Conservation (phyloP, 176 grass and related monocot species). For the Carex littledalei region DNA sequence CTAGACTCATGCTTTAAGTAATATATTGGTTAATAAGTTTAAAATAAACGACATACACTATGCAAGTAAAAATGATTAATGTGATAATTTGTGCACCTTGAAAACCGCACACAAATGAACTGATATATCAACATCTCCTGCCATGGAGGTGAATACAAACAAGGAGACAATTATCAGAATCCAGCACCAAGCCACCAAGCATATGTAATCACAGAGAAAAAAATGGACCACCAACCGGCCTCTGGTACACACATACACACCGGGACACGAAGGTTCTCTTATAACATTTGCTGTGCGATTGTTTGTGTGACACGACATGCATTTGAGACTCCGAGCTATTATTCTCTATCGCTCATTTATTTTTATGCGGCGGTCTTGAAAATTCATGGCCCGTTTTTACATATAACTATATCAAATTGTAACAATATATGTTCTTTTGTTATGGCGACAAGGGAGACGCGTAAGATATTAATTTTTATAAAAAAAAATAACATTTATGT, state of each 20-base stretch:
- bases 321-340: background rate
- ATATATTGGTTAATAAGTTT: background rate
- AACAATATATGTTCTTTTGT: background rate
- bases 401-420: background rate
- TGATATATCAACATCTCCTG: background rate
- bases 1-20: background rate
- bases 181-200: background rate
- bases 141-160: background rate
- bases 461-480: background rate
- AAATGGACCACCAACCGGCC: background rate
- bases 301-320: background rate
- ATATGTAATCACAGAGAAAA: background rate
- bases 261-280: background rate
- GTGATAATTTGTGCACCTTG: background rate
- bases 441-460: background rate
- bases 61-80: background rate
- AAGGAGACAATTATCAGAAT: constrained; percentile 8
- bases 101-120: background rate
- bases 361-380: background rate
- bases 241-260: background rate
- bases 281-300: background rate
- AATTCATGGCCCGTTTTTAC: background rate
- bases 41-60: background rate
- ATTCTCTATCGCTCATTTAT: background rate
- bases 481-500: background rate